Base-by-base conservation (phyloP, 208 protist species). In the Wallacemonas sp. region DNA sequence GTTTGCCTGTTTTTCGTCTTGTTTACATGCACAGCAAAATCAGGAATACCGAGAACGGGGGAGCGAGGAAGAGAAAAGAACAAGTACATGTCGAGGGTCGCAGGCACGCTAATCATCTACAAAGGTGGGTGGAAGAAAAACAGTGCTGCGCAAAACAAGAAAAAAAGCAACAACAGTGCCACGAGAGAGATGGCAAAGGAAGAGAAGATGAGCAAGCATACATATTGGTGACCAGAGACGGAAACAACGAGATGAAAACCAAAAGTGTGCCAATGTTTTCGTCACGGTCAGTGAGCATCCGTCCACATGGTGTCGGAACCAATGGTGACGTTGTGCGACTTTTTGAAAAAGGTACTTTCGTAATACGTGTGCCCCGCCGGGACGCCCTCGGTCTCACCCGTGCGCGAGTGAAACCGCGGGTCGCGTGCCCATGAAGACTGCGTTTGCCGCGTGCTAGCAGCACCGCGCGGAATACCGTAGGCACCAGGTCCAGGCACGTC, bases 251-350 rank as follows among this genome's bases (percentile, higher is more conserved):
- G 30, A 61, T 2, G 60, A 70, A 32, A 67, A 55, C 19, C 72
- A 58, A 62, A 58, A 23, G 23, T 61, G 11, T 23, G 57, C 34
- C 21, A 66, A 47, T n/a, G 14, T 21, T 6, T 6, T 5, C 19
- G 5, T 32, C 5, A 17, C 6, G 17, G 2, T 58, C 30, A 39
- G 52, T 58, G 52, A 3, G 52, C 52, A 39, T 70, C 66, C 38
- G 70, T 78, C 78, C 77, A 87, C 33, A 70, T 82, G 4, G 80
- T 83, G 26, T 87, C 76, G 17, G 68, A 82, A 4, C 79, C 82
- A 65, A 93, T 86, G 12, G 90, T 96, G 30, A 70, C 61, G 55
- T 96, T 96, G 78, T 88, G 80, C 2, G 87, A 83, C 41, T 91
- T 93, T n/a, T 74, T 92, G n/a, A 91, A 54, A 44, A 93, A 80